Conservation (phyloP, 768 basidiomycete genomes). For the Naematelia encephala region DNA sequence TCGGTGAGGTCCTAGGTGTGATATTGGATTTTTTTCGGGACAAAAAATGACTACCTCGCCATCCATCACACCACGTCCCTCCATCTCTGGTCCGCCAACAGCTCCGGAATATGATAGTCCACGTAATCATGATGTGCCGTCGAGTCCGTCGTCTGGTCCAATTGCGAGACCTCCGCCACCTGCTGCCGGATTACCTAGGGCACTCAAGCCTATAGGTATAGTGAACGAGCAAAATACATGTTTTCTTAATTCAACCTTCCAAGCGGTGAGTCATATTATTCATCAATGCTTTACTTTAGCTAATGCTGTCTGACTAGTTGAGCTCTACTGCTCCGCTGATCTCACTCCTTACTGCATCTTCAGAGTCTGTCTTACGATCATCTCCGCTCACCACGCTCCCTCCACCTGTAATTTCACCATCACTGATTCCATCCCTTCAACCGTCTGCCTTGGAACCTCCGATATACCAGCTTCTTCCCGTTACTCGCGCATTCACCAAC, state of each 20-base stretch:
- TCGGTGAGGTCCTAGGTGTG: neutral
- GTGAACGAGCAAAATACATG: conserved; percentile 62
- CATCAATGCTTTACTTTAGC: too few species aligned
- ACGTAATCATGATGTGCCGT: neutral
- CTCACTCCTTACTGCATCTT: conserved; percentile 34
- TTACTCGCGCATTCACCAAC: conserved; percentile 43
- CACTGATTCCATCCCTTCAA: conserved; percentile 41
- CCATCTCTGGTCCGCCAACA: conserved; percentile 5
- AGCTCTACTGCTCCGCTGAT: conserved; percentile 40
- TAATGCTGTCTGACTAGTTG: conserved; percentile 53
- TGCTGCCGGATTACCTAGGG: conserved; percentile 20
- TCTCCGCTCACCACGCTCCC: conserved; percentile 46
- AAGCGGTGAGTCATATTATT: conserved; percentile 60
- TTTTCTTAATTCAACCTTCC: conserved; percentile 93
- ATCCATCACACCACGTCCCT: conserved; percentile 15
- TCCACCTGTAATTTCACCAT: conserved; percentile 19
- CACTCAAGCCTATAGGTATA: conserved; percentile 46
- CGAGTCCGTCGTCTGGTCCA: neutral
- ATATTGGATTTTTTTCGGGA: too few species aligned
- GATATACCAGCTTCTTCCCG: conserved; percentile 41
- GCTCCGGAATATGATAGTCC: neutral
- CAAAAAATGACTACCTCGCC: conserved; percentile 14
- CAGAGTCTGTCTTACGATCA: conserved; percentile 53
- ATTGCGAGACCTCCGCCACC: conserved; percentile 6
- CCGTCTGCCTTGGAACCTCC: conserved; percentile 44